A percentile compares a stretch with the other conserved stretches of the same genome.
These are phyloP conservation scores for Pichia inconspicua DNA, from an alignment of 1,139 yeast species.

Conservation along the genomic window DNA sequence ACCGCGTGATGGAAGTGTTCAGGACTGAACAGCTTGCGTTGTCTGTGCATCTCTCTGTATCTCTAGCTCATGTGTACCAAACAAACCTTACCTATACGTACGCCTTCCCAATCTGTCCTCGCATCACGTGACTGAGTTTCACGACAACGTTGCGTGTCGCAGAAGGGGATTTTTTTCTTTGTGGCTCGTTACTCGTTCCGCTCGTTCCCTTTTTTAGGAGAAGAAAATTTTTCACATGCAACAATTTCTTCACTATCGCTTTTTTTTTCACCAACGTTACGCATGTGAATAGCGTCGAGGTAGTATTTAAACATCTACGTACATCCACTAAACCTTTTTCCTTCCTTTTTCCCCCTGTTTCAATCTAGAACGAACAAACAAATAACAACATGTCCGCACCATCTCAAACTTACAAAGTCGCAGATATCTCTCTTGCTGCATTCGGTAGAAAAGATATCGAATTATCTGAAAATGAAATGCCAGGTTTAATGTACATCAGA, in stretches of 20 bases:
- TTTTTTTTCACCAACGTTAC: background rate
- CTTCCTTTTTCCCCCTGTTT: background rate
- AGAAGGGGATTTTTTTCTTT: too few species aligned
- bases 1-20: conserved; percentile 89
- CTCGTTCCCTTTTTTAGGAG: background rate
- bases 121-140: too few species aligned
- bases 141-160: too few species aligned
- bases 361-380: background rate
- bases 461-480: conserved; percentile 99
- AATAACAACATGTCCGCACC: conserved; percentile 41
- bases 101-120: too few species aligned
- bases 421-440: conserved; percentile 98
- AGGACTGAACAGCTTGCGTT: conserved; percentile 15
- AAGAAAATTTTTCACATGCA: background rate
- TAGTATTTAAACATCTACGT: conserved; percentile 1
- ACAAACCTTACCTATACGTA: too few species aligned
- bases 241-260: too few species aligned
- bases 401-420: conserved; percentile 81
- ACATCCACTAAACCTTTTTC: conserved; percentile 10
- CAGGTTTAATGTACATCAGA: conserved; percentile 98
- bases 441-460: conserved; percentile 99
- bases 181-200: too few species aligned
- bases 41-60: background rate
- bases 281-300: background rate
- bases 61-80: background rate